phyloP scores from a whole-genome alignment of 1,139 yeast genomes.

The Geotrichum fermentans region DNA sequence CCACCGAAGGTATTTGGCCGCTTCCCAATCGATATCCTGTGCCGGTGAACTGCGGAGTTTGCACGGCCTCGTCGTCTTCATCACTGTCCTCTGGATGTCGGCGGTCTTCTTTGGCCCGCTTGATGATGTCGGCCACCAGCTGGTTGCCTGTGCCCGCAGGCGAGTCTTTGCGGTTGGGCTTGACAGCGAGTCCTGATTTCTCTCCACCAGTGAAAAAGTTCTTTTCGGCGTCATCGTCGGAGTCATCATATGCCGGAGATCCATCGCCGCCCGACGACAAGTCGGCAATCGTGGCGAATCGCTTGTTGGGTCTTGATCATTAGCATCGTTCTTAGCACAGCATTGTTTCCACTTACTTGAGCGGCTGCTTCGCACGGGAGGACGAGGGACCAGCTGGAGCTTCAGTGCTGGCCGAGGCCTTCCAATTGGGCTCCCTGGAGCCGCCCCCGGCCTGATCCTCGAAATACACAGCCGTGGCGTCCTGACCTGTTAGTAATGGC shows the following conservation, averaged over 20 bases:
- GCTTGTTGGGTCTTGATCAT: slow-evolving; percentile 21
- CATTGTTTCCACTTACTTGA: slow-evolving; percentile 5
- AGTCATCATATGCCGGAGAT: slow-evolving; percentile 24
- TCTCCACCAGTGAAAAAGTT: slow-evolving; percentile 94
- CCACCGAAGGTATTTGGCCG: slow-evolving; percentile 31
- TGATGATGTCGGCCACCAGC: slow-evolving; percentile 53
- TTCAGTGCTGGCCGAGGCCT: slow-evolving; percentile 4
- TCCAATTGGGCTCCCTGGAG: slow-evolving; percentile 12
- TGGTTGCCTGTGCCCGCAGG: slow-evolving; percentile 24
- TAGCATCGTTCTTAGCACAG: slow-evolving; percentile 2
- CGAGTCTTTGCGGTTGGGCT: slow-evolving; percentile 54
- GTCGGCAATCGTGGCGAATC: slow-evolving; percentile 44
- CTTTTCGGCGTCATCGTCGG: slow-evolving; percentile 58
- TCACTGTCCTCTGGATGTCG: slow-evolving; percentile 36
- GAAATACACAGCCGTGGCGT: slow-evolving; percentile 10
- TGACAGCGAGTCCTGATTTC: slow-evolving; percentile 87
- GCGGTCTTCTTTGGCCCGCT: slow-evolving; percentile 51
- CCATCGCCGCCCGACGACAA: slow-evolving; percentile 31
- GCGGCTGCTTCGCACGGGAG: slow-evolving; percentile 4
- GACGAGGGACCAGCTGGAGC: slow-evolving; percentile 1
- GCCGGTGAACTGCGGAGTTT: slow-evolving; percentile 53
- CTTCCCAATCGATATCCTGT: slow-evolving; percentile 81
- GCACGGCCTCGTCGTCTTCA: slow-evolving; percentile 34
- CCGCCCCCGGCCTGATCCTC: slow-evolving; percentile 8
- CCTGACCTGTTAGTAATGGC: neutral